These are phyloP conservation scores for Sarcomyxa edulis DNA, from an alignment of 768 basidiomycete species.

Conservation along the genomic window DNA sequence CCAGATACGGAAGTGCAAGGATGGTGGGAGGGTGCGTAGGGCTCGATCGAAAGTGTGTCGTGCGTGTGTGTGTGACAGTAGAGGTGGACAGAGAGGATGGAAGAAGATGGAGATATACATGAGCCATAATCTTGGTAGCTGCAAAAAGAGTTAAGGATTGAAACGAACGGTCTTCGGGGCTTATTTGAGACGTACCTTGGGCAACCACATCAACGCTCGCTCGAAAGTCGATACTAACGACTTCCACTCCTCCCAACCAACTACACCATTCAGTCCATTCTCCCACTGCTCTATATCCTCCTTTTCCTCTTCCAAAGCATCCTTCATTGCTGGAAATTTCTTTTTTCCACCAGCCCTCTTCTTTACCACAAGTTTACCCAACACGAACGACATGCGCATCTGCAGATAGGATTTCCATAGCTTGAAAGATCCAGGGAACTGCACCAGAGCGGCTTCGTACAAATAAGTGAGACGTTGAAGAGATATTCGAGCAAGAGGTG, in stretches of 20 bases:
- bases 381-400: constrained; percentile 79
- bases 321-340: constrained; percentile 88
- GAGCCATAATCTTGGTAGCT: constrained; percentile 94
- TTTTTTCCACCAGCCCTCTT: constrained; percentile 84
- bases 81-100: constrained; percentile 84
- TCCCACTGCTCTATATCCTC: constrained; percentile 84
- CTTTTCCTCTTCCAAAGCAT: constrained; percentile 81
- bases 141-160: constrained; percentile 5
- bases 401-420: constrained; percentile 92
- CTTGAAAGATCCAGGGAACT: constrained; percentile 90
- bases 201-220: constrained; percentile 91
- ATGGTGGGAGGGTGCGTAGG: constrained; percentile 88
- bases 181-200: constrained; percentile 55
- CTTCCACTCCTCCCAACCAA: constrained; percentile 98
- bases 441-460: constrained; percentile 86
- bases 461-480: constrained; percentile 84
- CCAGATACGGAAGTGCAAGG: constrained; percentile 90
- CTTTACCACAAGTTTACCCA: constrained; percentile 68
- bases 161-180: not conserved
- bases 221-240: constrained; percentile 84
- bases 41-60: constrained; percentile 93
- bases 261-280: constrained; percentile 75
- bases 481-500: constrained; percentile 64
- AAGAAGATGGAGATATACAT: constrained; percentile 88
- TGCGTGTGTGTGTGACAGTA: constrained; percentile 84